Percentiles rank a stretch among this genome's conserved stretches.
phyloP scores from a whole-genome alignment of 345 rosid species.

The Brassica napus region Da-Ae NC_063436.1:24594001-24594500 shows the following conservation, averaged over 20 bases:
- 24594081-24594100: constrained; percentile 15
- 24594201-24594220: constrained; percentile 8
- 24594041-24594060: not conserved
- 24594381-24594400: not conserved
- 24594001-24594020: not conserved
- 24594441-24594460: constrained; percentile 24
- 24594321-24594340: not conserved
- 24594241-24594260: constrained; percentile 21
- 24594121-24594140: constrained; percentile 31
- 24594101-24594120: constrained; percentile 13
- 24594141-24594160: constrained; percentile 8
- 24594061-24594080: not conserved
- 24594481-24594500: constrained; percentile 26
- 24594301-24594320: not conserved
- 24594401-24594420: not conserved
- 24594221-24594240: not conserved
- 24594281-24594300: constrained; percentile 24
- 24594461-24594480: constrained; percentile 23
- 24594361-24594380: not conserved
- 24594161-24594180: not conserved
- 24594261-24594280: constrained; percentile 18
- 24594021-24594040: not conserved
- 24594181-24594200: constrained; percentile 10
- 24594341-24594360: not conserved
- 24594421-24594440: constrained; percentile 21